These are phyloP conservation scores for Phytophthora capsici DNA, from an alignment of 352 stramenopile genomes.

Conservation along the genomic window DNA sequence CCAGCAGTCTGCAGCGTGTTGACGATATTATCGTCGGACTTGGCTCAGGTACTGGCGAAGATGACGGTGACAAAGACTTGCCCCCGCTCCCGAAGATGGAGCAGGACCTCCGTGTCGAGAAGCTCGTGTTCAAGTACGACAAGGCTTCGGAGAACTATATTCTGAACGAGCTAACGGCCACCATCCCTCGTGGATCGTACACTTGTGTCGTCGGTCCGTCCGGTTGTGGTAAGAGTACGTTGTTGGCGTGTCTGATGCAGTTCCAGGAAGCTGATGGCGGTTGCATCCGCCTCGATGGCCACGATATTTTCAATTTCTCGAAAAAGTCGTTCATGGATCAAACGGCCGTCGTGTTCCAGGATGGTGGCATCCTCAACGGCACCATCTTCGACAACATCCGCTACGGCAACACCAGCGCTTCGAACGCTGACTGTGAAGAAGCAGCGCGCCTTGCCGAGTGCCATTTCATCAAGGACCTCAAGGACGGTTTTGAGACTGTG, in stretches of 20 bases:
- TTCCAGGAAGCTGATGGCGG: conserved; percentile 86
- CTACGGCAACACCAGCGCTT: conserved; percentile 77
- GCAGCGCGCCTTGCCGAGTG: conserved; percentile 82
- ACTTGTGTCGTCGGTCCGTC: conserved; percentile 87
- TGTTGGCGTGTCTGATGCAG: conserved; percentile 89
- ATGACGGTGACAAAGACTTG: conserved; percentile 70
- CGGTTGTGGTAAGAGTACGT: conserved; percentile 88
- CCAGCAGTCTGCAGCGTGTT: conserved; percentile 85
- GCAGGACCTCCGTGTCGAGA: conserved; percentile 77
- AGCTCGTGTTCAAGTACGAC: conserved; percentile 90
- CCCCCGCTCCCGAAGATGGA: conserved; percentile 84
- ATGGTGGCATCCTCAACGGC: conserved; percentile 87
- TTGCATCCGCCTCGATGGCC: conserved; percentile 79
- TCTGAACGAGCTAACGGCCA: conserved; percentile 74
- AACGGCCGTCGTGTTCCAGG: conserved; percentile 88
- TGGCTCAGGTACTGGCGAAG: conserved; percentile 34
- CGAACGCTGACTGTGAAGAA: conserved; percentile 83
- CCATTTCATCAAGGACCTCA: conserved; percentile 83
- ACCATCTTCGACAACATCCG: conserved; percentile 91
- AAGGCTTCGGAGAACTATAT: conserved; percentile 86
- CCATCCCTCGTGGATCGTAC: conserved; percentile 81
- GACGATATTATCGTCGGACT: conserved; percentile 86
- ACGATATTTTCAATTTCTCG: conserved; percentile 89
- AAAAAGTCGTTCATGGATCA: conserved; percentile 90
- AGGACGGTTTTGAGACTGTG: conserved; percentile 84